Conservation (phyloP, 805 yeast genomes). For the Candida suzukii region DNA sequence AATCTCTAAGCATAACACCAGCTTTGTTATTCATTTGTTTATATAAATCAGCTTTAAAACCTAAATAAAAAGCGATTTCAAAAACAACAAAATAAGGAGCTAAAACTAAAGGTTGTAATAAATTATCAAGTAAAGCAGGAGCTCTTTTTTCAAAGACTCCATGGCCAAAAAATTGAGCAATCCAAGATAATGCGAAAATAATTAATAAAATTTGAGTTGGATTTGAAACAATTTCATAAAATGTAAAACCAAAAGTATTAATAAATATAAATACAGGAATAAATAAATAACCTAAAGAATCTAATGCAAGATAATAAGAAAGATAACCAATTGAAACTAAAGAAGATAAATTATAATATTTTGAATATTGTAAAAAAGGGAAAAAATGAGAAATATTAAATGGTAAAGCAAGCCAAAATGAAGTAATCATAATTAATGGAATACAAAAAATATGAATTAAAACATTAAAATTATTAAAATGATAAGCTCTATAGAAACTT, state of each 20-base stretch:
- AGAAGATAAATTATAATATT: constrained; percentile 38
- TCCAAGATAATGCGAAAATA: constrained; percentile 59
- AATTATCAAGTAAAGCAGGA: constrained; percentile 82
- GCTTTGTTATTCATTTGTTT: constrained; percentile 42
- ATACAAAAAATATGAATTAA: constrained; percentile 72
- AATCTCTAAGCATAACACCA: not conserved
- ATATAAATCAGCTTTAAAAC: constrained; percentile 47
- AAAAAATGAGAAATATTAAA: constrained; percentile 14
- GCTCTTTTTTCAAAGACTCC: constrained; percentile 72
- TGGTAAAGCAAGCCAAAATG: constrained; percentile 34
- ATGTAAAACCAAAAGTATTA: constrained; percentile 10
- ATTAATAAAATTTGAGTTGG: no score
- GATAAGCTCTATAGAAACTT: constrained; percentile 47
- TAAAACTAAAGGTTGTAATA: constrained; percentile 76
- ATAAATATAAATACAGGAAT: constrained; percentile 29
- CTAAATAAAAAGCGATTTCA: constrained; percentile 67
- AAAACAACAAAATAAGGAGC: constrained; percentile 88
- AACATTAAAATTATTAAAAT: constrained; percentile 49
- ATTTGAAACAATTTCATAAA: constrained; percentile 7
- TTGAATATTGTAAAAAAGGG: constrained; percentile 7
- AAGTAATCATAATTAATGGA: constrained; percentile 62
- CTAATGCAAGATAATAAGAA: constrained; percentile 52
- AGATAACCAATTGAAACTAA: constrained; percentile 41
- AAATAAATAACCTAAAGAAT: constrained; percentile 40
- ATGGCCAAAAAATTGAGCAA: constrained; percentile 84